phyloP scores from a whole-genome alignment of 2,329 filamentous ascomycete genomes.

The Botrytis tulipae region DNA sequence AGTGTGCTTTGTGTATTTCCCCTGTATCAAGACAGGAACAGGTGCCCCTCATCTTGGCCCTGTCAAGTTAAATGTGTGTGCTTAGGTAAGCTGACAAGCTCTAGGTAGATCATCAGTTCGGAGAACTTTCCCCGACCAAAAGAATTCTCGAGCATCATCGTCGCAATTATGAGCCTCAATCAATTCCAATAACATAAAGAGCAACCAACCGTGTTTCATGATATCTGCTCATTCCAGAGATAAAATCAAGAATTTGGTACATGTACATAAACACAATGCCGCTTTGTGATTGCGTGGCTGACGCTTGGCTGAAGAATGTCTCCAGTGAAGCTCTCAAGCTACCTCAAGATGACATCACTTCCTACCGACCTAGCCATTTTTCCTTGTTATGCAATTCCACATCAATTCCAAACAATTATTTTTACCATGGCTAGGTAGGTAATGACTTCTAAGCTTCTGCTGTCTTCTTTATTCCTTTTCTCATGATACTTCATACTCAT shows the following conservation, averaged over 20 bases:
- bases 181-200: not conserved
- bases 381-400: slow-evolving; percentile 8
- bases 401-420: not conserved
- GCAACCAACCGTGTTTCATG: not conserved
- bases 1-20: not conserved
- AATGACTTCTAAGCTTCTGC: not conserved
- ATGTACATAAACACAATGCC: not conserved
- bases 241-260: not conserved
- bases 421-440: not conserved
- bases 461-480: not conserved
- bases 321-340: not conserved
- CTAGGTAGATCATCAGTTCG: not conserved
- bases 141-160: not conserved
- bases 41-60: not conserved
- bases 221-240: not conserved
- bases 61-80: not conserved
- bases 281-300: slow-evolving; percentile 12
- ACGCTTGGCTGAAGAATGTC: slow-evolving; percentile 1
- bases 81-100: not conserved
- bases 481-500: not conserved
- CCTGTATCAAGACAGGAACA: not conserved
- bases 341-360: slow-evolving; percentile 9
- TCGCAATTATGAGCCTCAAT: not conserved
- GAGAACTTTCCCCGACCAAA: not conserved
- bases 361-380: not conserved